Percentiles rank a stretch among this genome's conserved stretches.
These are phyloP conservation scores for Globisporangium solare DNA, from an alignment of 352 stramenopile genomes.

Conservation along the genomic window DNA sequence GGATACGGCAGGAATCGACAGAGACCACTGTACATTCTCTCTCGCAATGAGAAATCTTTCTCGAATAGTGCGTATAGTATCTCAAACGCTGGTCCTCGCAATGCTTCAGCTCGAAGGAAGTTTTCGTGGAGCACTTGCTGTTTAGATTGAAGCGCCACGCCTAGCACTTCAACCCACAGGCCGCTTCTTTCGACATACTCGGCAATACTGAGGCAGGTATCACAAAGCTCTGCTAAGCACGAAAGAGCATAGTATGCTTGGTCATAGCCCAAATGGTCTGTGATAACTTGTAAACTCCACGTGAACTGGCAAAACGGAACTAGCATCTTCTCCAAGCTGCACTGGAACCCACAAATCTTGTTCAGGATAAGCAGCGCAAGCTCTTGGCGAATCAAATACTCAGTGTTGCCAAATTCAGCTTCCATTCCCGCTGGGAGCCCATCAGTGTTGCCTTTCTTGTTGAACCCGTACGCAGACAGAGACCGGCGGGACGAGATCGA, in stretches of 20 bases:
- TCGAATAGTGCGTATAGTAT: constrained; percentile 72
- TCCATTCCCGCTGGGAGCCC: constrained; percentile 38
- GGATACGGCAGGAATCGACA: constrained; percentile 76
- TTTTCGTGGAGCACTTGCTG: constrained; percentile 81
- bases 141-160: constrained; percentile 70
- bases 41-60: constrained; percentile 61
- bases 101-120: constrained; percentile 66
- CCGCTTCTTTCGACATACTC: constrained; percentile 72
- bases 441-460: constrained; percentile 34
- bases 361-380: constrained; percentile 71
- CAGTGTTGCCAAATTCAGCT: constrained; percentile 67
- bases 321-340: constrained; percentile 66
- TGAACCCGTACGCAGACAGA: constrained; percentile 74
- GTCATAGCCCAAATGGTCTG: constrained; percentile 74
- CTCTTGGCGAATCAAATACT: constrained; percentile 76
- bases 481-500: constrained; percentile 77
- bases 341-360: constrained; percentile 76
- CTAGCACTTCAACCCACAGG: constrained; percentile 76
- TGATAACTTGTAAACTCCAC: constrained; percentile 79
- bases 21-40: constrained; percentile 70
- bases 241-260: constrained; percentile 75
- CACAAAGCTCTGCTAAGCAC: constrained; percentile 72
- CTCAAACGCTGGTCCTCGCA: constrained; percentile 77
- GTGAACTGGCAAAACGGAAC: constrained; percentile 73
- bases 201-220: constrained; percentile 67